Conservation (phyloP, 257 asterid species). For the Nicotiana otophora region DNA sequence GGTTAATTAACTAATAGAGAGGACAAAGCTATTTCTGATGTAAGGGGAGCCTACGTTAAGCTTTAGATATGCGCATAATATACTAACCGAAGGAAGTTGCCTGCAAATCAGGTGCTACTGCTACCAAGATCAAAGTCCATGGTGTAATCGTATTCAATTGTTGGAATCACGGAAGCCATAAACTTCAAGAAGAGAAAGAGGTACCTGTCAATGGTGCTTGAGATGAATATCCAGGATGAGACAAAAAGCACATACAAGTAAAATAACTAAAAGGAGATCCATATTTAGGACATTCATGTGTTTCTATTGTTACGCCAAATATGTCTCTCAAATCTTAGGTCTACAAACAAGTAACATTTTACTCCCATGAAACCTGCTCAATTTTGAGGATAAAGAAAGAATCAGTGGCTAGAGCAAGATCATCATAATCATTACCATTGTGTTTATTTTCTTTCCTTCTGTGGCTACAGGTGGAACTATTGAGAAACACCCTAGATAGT, state of each 20-base stretch:
- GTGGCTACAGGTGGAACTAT: background rate
- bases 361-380: background rate
- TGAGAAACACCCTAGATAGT: background rate
- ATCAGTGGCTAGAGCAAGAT: background rate
- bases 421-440: background rate
- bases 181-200: conserved; percentile 47
- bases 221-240: conserved; percentile 8
- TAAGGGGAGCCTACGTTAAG: background rate
- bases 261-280: background rate
- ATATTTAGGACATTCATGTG: background rate
- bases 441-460: background rate
- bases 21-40: background rate
- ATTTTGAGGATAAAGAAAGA: background rate
- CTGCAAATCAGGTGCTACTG: conserved; percentile 32
- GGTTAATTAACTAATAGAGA: background rate
- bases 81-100: conserved; percentile 7
- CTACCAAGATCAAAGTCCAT: conserved; percentile 97
- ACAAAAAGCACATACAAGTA: background rate
- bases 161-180: conserved; percentile 81
- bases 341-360: background rate
- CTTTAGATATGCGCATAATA: background rate
- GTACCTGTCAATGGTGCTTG: conserved; percentile 31
- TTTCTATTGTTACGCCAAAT: background rate
- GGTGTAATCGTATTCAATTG: conserved; percentile 91
- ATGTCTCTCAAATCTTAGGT: background rate